Conservation (phyloP, 176 grass and related monocot genomes). For the Ensete ventricosum region DNA sequence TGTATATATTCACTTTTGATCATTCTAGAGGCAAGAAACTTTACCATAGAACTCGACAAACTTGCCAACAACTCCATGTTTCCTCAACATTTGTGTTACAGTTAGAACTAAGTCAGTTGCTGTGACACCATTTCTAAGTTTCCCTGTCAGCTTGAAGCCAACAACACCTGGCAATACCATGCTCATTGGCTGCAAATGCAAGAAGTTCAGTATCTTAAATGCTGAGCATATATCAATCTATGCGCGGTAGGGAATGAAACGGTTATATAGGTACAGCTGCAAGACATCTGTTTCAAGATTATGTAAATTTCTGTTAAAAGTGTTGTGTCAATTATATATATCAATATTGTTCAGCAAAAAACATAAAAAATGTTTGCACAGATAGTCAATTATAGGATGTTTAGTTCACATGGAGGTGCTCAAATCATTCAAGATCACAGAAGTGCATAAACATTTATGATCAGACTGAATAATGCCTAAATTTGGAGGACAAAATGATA, state of each 20-base stretch:
- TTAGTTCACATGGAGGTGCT: background rate
- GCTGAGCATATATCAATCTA: background rate
- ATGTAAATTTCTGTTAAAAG: too few species aligned
- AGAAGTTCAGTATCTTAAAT: conserved; percentile 11
- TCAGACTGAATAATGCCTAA: too few species aligned
- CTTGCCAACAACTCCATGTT: conserved; percentile 91
- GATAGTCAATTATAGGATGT: background rate
- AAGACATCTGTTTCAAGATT: too few species aligned
- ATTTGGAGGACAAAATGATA: too few species aligned
- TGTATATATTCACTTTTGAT: background rate
- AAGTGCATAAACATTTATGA: too few species aligned
- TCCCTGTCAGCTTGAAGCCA: conserved; percentile 73
- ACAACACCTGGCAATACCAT: conserved; percentile 96
- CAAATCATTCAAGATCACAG: too few species aligned
- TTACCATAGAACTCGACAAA: conserved; percentile 91
- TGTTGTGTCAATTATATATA: too few species aligned
- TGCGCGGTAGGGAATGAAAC: too few species aligned
- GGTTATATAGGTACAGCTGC: too few species aligned
- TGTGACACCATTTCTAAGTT: conserved; percentile 60
- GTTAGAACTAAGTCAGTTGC: conserved; percentile 91
- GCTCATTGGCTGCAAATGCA: conserved; percentile 71
- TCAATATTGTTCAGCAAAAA: background rate
- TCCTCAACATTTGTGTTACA: conserved; percentile 87
- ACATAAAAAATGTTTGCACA: background rate
- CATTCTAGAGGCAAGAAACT: conserved; percentile 1